These are phyloP conservation scores for Fomitopsis pinicola DNA, from an alignment of 1,284 basidiomycete species.

Conservation along the genomic window DNA sequence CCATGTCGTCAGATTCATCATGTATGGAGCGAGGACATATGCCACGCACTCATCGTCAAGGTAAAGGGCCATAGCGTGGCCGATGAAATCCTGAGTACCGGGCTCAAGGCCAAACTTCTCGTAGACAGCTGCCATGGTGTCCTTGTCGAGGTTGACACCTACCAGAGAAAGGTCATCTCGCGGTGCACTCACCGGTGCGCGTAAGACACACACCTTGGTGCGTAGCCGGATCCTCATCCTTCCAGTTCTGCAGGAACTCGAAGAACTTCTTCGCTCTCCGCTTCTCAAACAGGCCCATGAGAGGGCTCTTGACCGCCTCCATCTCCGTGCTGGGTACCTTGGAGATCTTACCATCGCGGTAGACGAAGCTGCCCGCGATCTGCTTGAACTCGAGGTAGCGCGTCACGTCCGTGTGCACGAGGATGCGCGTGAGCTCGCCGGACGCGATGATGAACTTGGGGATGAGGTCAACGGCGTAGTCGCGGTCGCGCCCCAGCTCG, in stretches of 20 bases:
- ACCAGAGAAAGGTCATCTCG: not conserved
- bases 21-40: not conserved
- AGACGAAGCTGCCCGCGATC: slow-evolving; percentile 98
- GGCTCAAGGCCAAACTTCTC: slow-evolving; percentile 96
- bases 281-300: slow-evolving; percentile 99
- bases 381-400: slow-evolving; percentile 99
- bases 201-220: slow-evolving; percentile 71
- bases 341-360: slow-evolving; percentile 94
- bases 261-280: slow-evolving; percentile 98
- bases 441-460: slow-evolving; percentile 98
- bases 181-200: not conserved
- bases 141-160: slow-evolving; percentile 85
- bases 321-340: slow-evolving; percentile 98
- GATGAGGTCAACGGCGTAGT: slow-evolving; percentile 94
- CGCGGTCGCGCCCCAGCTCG: slow-evolving; percentile 89
- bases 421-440: slow-evolving; percentile 96
- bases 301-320: slow-evolving; percentile 90
- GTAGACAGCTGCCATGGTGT: slow-evolving; percentile 92
- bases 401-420: slow-evolving; percentile 98
- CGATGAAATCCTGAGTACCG: slow-evolving; percentile 98
- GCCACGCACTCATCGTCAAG: slow-evolving; percentile 88
- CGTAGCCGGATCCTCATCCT: slow-evolving; percentile 89
- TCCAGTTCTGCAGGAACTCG: slow-evolving; percentile 95
- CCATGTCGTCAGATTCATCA: not conserved
- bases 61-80: slow-evolving; percentile 99